phyloP scores from a whole-genome alignment of 257 asterid species.

The Solanum phureja region DNA sequence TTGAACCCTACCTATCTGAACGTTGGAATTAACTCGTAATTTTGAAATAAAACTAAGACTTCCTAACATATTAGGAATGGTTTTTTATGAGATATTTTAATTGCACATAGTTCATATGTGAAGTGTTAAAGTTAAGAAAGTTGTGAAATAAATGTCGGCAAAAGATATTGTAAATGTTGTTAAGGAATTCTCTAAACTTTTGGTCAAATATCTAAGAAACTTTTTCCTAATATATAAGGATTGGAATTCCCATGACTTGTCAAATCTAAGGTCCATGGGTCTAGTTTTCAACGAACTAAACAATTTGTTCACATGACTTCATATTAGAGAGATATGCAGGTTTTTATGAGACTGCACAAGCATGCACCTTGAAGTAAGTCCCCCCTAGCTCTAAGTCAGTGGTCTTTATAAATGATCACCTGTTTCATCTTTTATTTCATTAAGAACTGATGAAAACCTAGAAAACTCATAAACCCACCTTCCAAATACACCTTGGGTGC shows the following conservation, averaged over 20 bases:
- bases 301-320: not conserved
- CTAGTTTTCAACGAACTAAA: not conserved
- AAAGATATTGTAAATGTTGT: not conserved
- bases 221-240: not conserved
- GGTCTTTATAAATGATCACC: not conserved
- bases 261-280: too few species aligned
- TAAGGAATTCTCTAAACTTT: not conserved
- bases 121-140: not conserved
- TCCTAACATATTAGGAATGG: not conserved
- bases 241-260: not conserved
- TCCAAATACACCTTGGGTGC: not conserved
- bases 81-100: not conserved
- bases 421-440: too few species aligned
- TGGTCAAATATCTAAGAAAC: not conserved
- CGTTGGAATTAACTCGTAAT: not conserved
- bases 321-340: not conserved
- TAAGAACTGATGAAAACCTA: not conserved
- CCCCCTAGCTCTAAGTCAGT: not conserved
- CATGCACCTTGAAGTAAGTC: not conserved
- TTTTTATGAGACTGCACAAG: not conserved
- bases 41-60: too few species aligned
- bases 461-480: not conserved
- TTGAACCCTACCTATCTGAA: not conserved
- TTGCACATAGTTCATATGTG: not conserved
- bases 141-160: not conserved